phyloP scores from a whole-genome alignment of 768 basidiomycete genomes.

The Sporobolomyces phaffii region DNA sequence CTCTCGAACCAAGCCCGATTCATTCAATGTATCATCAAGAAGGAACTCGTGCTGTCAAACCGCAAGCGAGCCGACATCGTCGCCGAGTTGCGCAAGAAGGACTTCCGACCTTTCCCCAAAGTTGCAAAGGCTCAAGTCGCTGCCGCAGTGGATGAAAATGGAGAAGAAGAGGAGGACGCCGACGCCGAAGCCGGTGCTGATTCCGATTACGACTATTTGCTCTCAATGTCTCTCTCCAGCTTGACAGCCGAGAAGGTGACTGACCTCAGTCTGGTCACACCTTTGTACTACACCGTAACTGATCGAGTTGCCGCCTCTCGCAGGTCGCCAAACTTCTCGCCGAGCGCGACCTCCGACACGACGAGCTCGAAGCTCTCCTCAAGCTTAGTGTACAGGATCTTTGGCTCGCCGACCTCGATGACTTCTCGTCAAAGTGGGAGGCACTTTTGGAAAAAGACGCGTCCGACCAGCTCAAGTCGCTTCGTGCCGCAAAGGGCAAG shows the following conservation, averaged over 20 bases:
- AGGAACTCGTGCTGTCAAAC: constrained; percentile 70
- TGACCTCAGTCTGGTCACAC: neutral
- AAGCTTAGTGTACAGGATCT: constrained; percentile 71
- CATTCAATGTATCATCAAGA: constrained; percentile 88
- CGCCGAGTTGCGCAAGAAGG: constrained; percentile 67
- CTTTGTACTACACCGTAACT: neutral
- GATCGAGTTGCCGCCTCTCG: too few species aligned
- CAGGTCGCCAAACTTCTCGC: constrained; percentile 77
- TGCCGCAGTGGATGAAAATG: constrained; percentile 59
- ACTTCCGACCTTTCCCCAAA: constrained; percentile 92
- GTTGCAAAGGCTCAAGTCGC: constrained; percentile 60
- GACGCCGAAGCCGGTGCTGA: constrained; percentile 48
- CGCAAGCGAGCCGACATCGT: constrained; percentile 85
- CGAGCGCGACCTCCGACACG: constrained; percentile 75
- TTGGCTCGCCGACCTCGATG: constrained; percentile 84
- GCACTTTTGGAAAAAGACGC: constrained; percentile 9
- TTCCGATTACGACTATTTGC: constrained; percentile 82
- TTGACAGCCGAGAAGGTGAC: constrained; percentile 83
- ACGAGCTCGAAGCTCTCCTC: constrained; percentile 69
- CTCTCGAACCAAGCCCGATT: constrained; percentile 93
- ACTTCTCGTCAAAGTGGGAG: constrained; percentile 72
- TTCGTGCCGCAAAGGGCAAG: constrained; percentile 21
- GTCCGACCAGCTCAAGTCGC: constrained; percentile 9
- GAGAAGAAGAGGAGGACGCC: constrained; percentile 54
- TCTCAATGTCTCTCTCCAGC: constrained; percentile 92